Conservation (phyloP, 176 grass and related monocot genomes). For the Poa pratensis region DNA sequence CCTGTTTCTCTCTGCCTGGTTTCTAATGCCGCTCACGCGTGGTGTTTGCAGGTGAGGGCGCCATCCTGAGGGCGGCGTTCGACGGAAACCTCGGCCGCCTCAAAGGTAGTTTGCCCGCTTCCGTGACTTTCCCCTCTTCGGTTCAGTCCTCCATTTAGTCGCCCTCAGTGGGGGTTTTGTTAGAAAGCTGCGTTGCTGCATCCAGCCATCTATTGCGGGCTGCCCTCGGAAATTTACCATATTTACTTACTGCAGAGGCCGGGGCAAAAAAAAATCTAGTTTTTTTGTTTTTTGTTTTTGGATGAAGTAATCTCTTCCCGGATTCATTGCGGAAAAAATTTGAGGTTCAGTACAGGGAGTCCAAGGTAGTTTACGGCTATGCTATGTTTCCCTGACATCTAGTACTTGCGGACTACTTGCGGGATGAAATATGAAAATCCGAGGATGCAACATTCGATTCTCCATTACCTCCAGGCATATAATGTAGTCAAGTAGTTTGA, state of each 20-base stretch:
- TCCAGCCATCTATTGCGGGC: background rate
- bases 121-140: background rate
- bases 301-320: background rate
- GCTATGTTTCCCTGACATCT: background rate
- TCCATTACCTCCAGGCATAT: background rate
- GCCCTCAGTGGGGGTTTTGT: background rate
- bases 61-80: slow-evolving; percentile 20
- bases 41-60: background rate
- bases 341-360: background rate
- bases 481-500: background rate
- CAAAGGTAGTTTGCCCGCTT: background rate
- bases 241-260: background rate
- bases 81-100: slow-evolving; percentile 33
- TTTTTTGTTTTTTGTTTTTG: background rate
- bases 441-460: background rate
- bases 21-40: background rate
- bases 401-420: background rate
- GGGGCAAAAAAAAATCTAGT: too few species aligned
- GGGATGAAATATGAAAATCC: background rate
- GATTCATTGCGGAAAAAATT: background rate
- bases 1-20: background rate
- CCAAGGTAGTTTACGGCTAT: background rate
- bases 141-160: background rate
- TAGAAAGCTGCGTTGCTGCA: background rate
- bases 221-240: background rate